A percentile compares a stretch with the other conserved stretches of the same genome.
Conservation (phyloP, 768 basidiomycete species). For the Polyporus arcularius region DNA sequence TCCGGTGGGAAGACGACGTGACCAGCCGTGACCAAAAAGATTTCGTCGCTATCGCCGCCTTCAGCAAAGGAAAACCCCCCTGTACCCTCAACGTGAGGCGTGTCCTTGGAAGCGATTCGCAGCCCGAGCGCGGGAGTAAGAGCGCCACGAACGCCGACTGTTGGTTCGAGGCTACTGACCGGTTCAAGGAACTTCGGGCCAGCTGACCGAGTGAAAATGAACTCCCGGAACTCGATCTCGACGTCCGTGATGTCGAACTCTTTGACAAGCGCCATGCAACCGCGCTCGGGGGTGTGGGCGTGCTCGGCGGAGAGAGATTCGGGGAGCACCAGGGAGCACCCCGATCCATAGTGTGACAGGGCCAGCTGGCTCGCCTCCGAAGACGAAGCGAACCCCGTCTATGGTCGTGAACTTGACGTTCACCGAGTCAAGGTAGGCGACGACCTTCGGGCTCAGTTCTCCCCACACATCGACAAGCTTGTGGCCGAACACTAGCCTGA, state of each 20-base stretch:
- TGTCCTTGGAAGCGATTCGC: neutral
- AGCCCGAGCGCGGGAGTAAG: conserved; percentile 19
- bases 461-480: too few species aligned
- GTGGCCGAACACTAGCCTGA: too few species aligned
- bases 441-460: too few species aligned
- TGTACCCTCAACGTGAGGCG: conserved; percentile 9
- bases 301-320: neutral
- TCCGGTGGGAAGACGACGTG: conserved; percentile 13
- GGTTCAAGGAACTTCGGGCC: neutral
- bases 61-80: conserved; percentile 7
- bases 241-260: conserved; percentile 5
- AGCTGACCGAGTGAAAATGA: neutral
- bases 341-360: neutral
- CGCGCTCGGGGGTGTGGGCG: neutral
- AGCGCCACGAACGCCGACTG: neutral
- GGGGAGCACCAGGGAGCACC: neutral
- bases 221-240: conserved; percentile 13
- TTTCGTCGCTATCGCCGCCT: conserved; percentile 2
- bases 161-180: neutral
- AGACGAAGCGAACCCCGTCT: too few species aligned
- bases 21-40: conserved; percentile 3
- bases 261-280: neutral
- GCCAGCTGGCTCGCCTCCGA: too few species aligned
- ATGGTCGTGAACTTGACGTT: too few species aligned
- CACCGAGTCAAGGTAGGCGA: too few species aligned